These are phyloP conservation scores for Erodium trifolium DNA, from an alignment of 441 rosid species.

Conservation along the genomic window DNA sequence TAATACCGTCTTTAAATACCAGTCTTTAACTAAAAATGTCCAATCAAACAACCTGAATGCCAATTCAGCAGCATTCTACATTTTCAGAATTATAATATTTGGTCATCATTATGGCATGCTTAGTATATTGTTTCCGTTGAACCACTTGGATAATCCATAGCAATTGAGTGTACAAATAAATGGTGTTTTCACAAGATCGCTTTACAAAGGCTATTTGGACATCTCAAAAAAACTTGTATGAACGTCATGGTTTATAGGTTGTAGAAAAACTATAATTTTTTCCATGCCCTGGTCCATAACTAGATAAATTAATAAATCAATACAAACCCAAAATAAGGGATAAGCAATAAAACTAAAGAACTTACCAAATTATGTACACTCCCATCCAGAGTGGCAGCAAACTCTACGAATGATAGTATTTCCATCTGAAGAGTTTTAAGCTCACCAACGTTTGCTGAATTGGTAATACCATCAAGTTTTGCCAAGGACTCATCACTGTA, in stretches of 20 bases:
- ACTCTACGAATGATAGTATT: slow-evolving; percentile 53
- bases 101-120: not conserved
- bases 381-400: slow-evolving; percentile 57
- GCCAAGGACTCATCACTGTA: slow-evolving; percentile 21
- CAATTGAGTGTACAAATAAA: too few relatives aligned
- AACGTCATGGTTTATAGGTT: slow-evolving; percentile 3
- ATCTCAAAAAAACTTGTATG: not conserved
- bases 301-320: not conserved
- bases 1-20: not conserved
- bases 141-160: not conserved
- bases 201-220: slow-evolving; percentile 1
- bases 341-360: slow-evolving; percentile 17
- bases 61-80: slow-evolving; percentile 1
- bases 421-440: slow-evolving; percentile 50
- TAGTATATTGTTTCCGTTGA: not conserved
- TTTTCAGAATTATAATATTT: not conserved
- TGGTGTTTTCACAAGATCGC: not conserved
- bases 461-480: slow-evolving; percentile 26
- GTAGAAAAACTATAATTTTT: slow-evolving; percentile 16
- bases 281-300: slow-evolving; percentile 7
- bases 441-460: slow-evolving; percentile 26
- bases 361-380: slow-evolving; percentile 57
- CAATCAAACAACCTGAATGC: not conserved
- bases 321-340: slow-evolving; percentile 17
- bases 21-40: not conserved